Evolutionary conservation across 2,329 filamentous ascomycete genomes (phyloP).

Genomic region (Graphilbum fragrans): DNA sequence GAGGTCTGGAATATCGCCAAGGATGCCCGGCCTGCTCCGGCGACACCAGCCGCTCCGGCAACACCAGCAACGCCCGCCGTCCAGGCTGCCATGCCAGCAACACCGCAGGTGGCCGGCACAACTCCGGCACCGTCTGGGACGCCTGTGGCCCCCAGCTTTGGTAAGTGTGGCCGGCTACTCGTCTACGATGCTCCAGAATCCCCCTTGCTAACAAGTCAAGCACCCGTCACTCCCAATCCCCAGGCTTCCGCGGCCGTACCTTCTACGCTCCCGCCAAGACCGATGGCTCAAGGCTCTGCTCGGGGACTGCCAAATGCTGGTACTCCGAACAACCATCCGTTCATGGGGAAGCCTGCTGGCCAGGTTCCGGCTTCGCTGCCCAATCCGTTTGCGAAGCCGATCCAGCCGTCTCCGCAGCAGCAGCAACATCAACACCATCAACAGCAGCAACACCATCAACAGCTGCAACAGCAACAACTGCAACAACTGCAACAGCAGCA

Average conservation of each 20-base stretch:
- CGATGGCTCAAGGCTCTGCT: not conserved
- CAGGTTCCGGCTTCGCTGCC: not conserved
- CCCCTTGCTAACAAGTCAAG: not conserved
- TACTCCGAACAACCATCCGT: conserved; percentile 5
- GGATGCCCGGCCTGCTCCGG: conserved; percentile 38
- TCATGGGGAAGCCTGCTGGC: conserved; percentile 2
- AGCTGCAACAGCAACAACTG: not conserved
- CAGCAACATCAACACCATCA: not conserved
- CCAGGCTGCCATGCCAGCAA: conserved; percentile 11
- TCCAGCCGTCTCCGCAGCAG: not conserved
- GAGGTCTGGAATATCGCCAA: conserved; percentile 84
- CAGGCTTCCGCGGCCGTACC: not conserved
- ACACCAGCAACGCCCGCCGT: conserved; percentile 3
- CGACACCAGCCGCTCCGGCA: conserved; percentile 1
- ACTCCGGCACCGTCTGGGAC: not conserved
- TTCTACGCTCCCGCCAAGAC: conserved; percentile 7
- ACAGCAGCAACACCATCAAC: conserved; percentile 1
- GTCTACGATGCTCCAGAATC: not conserved
- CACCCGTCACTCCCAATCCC: not conserved
- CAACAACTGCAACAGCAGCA: conserved; percentile 1
- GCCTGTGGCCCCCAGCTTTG: too few species aligned
- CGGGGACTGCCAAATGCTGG: not conserved
- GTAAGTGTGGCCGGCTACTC: too few species aligned
- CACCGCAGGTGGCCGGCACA: not conserved
- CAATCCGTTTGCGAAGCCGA: conserved; percentile 12